Evolutionary conservation across 306 rosid genomes (phyloP), one percentile per base, ranked within the genome.

Genomic region (Cicer chorassanicum): DNA sequence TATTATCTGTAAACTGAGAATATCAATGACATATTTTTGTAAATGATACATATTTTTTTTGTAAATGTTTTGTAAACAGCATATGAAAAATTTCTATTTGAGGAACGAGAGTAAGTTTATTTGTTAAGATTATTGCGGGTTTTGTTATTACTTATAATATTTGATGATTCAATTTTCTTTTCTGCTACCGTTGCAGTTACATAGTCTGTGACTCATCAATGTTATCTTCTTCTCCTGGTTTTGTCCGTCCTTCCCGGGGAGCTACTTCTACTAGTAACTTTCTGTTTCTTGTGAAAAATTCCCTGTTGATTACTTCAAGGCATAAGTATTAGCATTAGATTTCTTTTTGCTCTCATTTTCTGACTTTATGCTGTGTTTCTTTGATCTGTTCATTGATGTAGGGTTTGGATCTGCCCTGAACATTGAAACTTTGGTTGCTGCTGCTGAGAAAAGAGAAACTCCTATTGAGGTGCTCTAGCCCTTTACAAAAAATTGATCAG

Each of bases 381-480:
- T 53, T 56, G 62, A 36, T 78, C 59, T 77, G 63, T 75, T 53
- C 12, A 56, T 80, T 80, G 59, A 34, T 67, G 51, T 84, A 95
- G 99, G 90, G 84, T 95, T 95, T 85, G 99, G 99, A 61, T 89
- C 99, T 76, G 97, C 98, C 77, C 85, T 95, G 89, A 95, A 89
- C 84, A 95, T 95, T 65, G 99, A 92, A 77, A 95, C 99, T 7
- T 87, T 90, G 70, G 96, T 90, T 68, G 96, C 97, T 55, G 99
- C 99, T 42, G 99, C 99, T 69, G 98, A 92, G 89, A 95, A 95
- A 84, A 86, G 98, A 85, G 98, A 90, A 48, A 87, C 93, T 84
- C 93, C 92, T 8, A 81, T 92, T 66, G 99, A 95, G 99, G 99
- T 95, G 84, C 68, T 53, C 67, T 50, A 39, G 61, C 63, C 39